Conservation (phyloP, 441 rosid genomes). For the Manihot esculenta region DNA sequence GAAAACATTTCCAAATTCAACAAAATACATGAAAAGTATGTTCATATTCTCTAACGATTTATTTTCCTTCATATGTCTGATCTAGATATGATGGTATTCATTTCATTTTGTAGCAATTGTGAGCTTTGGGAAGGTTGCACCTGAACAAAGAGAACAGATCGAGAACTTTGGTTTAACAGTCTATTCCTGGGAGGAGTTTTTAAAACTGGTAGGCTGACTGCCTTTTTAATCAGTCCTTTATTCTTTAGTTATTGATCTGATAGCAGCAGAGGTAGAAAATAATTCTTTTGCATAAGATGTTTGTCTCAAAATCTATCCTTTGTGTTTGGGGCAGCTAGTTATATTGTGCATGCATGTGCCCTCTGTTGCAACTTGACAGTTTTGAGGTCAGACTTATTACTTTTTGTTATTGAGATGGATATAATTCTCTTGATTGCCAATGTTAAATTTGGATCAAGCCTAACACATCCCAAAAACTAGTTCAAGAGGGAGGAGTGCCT, state of each 20-base stretch:
- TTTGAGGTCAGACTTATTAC: neutral
- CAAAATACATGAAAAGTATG: slow-evolving; percentile 75
- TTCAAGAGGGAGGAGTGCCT: too few species aligned
- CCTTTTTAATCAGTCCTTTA: neutral
- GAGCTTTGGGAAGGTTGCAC: slow-evolving; percentile 79
- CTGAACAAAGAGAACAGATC: slow-evolving; percentile 66
- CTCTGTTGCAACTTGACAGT: neutral
- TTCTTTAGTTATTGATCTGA: neutral
- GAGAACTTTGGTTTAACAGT: slow-evolving; percentile 55
- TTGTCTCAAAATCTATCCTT: neutral
- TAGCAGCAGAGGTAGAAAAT: neutral
- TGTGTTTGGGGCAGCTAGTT: slow-evolving; percentile 2
- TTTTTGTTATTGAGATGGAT: slow-evolving; percentile 1
- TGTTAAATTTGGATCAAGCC: too few species aligned
- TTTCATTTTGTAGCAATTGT: slow-evolving; percentile 65
- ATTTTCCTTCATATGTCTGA: slow-evolving; percentile 10
- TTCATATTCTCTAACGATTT: slow-evolving; percentile 12
- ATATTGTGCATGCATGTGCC: slow-evolving; percentile 5
- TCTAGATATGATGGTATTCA: slow-evolving; percentile 10
- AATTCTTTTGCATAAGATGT: neutral
- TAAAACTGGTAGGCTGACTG: slow-evolving; percentile 50
- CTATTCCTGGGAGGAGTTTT: slow-evolving; percentile 87
- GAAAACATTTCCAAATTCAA: slow-evolving; percentile 71
- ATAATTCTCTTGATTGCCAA: slow-evolving; percentile 7
- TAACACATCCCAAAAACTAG: too few species aligned